These are phyloP conservation scores for Ambrosia artemisiifolia DNA, from an alignment of 129 eudicot genomes.

Conservation along the genomic window DNA sequence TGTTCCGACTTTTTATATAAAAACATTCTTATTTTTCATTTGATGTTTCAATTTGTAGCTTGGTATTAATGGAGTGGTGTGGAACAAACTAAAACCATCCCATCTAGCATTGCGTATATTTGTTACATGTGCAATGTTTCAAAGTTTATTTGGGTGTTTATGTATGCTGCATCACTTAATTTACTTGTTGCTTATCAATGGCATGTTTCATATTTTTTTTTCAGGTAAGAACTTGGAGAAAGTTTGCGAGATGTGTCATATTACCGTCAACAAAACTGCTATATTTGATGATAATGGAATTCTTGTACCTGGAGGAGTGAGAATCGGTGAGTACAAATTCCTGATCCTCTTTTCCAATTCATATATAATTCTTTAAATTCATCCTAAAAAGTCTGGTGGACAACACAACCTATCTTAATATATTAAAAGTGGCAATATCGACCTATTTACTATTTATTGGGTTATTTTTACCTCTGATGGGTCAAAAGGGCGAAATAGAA, in stretches of 20 bases:
- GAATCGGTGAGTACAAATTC: constrained; percentile 65
- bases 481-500: not conserved
- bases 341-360: not conserved
- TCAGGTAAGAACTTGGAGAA: constrained; percentile 82
- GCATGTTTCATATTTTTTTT: not conserved
- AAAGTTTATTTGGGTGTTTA: too few species aligned
- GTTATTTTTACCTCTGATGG: not conserved
- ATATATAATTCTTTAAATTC: too few species aligned
- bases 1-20: not conserved
- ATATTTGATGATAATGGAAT: constrained; percentile 82
- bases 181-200: too few species aligned
- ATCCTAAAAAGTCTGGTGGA: too few species aligned
- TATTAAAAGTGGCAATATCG: too few species aligned
- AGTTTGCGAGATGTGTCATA: constrained; percentile 88
- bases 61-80: too few species aligned
- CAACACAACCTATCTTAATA: too few species aligned
- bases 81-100: too few species aligned
- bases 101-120: too few species aligned
- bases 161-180: too few species aligned
- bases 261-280: constrained; percentile 78
- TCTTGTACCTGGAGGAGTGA: constrained; percentile 89
- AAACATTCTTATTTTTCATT: not conserved
- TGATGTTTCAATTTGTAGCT: not conserved
- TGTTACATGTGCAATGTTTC: too few species aligned
- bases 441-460: not conserved